A percentile compares a stretch with the other conserved stretches of the same genome.
phyloP scores from a whole-genome alignment of 305 asterid genomes.

The Ilex paraguariensis region DNA sequence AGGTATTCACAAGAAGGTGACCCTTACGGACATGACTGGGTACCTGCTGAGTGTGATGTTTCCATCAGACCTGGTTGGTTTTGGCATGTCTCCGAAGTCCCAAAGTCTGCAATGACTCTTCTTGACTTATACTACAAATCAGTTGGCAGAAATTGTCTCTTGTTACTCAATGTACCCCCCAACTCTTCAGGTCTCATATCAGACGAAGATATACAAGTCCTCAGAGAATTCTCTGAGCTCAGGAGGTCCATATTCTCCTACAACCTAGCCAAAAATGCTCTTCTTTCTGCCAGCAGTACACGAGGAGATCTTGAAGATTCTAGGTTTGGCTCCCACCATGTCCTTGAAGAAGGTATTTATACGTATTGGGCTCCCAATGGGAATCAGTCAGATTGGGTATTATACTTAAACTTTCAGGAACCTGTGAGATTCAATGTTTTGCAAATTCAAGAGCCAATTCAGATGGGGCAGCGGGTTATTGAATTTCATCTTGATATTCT shows the following conservation, averaged over 20 bases:
- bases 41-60: conserved; percentile 88
- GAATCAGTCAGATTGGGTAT: conserved; percentile 36
- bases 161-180: conserved; percentile 83
- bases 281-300: conserved; percentile 59
- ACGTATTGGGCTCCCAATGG: conserved; percentile 80
- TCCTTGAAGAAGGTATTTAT: conserved; percentile 52
- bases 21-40: conserved; percentile 81
- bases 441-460: conserved; percentile 90
- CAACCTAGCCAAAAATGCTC: conserved; percentile 53
- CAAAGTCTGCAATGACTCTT: conserved; percentile 69
- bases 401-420: conserved; percentile 42
- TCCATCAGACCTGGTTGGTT: conserved; percentile 94
- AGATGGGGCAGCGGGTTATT: conserved; percentile 81
- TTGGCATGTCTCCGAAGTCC: conserved; percentile 83
- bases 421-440: conserved; percentile 52
- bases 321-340: conserved; percentile 39
- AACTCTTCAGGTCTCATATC: conserved; percentile 93
- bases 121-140: conserved; percentile 88
- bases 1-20: conserved; percentile 74
- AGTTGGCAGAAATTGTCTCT: conserved; percentile 82
- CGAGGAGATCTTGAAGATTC: conserved; percentile 42
- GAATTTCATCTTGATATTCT: conserved; percentile 57
- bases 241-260: conserved; percentile 53
- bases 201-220: conserved; percentile 68
- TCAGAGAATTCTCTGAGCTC: conserved; percentile 59